phyloP scores from a whole-genome alignment of 495 filamentous ascomycete species.

The Cercophora sp. region DNA sequence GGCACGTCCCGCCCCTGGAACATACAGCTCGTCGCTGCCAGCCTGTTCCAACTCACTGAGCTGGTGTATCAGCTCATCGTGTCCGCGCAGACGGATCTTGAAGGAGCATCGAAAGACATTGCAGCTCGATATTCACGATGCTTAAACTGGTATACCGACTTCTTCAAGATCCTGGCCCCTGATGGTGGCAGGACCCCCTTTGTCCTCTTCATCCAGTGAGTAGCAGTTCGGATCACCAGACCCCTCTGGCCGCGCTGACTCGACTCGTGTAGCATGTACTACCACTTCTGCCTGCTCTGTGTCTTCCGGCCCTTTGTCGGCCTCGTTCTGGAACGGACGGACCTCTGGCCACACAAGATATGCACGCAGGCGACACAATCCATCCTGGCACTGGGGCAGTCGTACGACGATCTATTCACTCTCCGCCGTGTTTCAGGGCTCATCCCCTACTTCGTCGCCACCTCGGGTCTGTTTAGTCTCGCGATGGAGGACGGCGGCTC shows the following conservation, averaged over 20 bases:
- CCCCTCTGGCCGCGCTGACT: neutral
- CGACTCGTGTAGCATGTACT: conserved; percentile 6
- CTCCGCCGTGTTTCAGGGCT: conserved; percentile 5
- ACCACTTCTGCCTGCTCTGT: conserved; percentile 9
- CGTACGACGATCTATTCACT: conserved; percentile 11
- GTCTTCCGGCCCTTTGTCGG: conserved; percentile 5
- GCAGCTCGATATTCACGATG: neutral
- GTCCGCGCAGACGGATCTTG: neutral
- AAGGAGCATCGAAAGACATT: neutral
- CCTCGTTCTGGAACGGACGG: neutral
- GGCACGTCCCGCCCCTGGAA: neutral
- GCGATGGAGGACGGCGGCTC: conserved; percentile 7
- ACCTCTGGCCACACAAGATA: conserved; percentile 2
- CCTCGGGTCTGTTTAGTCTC: conserved; percentile 5
- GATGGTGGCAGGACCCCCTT: conserved; percentile 1
- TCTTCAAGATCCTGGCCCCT: neutral
- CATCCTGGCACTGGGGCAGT: conserved; percentile 4
- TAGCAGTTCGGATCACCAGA: neutral
- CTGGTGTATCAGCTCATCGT: conserved; percentile 2
- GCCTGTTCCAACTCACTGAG: conserved; percentile 8
- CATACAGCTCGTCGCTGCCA: neutral
- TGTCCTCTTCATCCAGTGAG: conserved; percentile 10
- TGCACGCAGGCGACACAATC: conserved; percentile 6
- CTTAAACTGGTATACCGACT: conserved; percentile 5
- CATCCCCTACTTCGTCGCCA: conserved; percentile 5